These are phyloP conservation scores for Fraxinus pennsylvanica DNA, from an alignment of 257 asterid species.

Conservation along the genomic window DNA sequence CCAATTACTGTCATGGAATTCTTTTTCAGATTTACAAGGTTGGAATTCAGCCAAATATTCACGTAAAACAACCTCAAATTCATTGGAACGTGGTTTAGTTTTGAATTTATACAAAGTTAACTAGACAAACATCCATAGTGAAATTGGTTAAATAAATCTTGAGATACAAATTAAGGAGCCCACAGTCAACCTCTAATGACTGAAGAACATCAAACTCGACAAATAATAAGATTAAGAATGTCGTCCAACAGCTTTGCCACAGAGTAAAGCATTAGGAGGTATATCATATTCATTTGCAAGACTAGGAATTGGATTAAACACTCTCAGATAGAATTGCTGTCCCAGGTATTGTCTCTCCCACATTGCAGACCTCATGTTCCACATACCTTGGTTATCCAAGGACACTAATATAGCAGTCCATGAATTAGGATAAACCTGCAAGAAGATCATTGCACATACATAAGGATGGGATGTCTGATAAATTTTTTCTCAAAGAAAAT, in stretches of 20 bases:
- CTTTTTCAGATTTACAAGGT: background rate
- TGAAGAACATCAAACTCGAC: slow-evolving; percentile 14
- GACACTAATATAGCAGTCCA: slow-evolving; percentile 87
- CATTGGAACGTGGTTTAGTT: too few species aligned
- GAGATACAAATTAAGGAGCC: background rate
- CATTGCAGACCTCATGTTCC: slow-evolving; percentile 90
- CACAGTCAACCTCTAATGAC: slow-evolving; percentile 72
- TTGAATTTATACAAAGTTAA: background rate
- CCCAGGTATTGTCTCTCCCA: slow-evolving; percentile 95
- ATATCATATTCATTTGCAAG: slow-evolving; percentile 69
- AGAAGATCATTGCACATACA: background rate
- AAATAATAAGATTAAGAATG: slow-evolving; percentile 32
- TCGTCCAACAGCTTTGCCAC: slow-evolving; percentile 82
- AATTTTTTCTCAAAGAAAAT: background rate
- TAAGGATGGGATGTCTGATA: background rate
- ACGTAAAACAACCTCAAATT: background rate
- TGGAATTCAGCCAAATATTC: background rate
- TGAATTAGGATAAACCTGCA: slow-evolving; percentile 83
- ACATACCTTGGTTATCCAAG: slow-evolving; percentile 97
- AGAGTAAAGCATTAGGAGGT: slow-evolving; percentile 73
- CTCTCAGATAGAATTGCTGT: slow-evolving; percentile 81
- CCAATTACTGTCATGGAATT: background rate
- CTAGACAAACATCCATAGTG: background rate
- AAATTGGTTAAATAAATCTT: background rate
- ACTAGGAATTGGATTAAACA: slow-evolving; percentile 53